Conservation (phyloP, 495 filamentous ascomycete genomes). For the Neurospora tetrasperma region DNA sequence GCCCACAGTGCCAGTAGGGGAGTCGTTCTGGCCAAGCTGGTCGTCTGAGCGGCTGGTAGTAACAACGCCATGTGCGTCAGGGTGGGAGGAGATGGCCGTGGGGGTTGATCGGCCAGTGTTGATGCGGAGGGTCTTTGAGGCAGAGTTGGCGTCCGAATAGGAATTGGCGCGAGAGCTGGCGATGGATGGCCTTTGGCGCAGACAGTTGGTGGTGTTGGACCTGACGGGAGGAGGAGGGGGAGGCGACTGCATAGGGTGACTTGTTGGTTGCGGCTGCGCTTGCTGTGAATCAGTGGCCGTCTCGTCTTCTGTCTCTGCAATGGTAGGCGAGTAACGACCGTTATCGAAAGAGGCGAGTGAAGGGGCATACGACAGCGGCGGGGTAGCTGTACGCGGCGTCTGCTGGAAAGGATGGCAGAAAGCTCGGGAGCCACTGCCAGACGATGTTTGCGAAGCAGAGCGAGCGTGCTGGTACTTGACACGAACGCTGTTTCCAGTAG, state of each 20-base stretch:
- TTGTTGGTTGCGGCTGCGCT: slow-evolving; percentile 15
- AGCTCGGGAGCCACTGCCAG: slow-evolving; percentile 28
- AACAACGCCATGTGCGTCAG: slow-evolving; percentile 18
- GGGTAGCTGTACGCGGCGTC: slow-evolving; percentile 45
- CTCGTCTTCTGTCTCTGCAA: slow-evolving; percentile 42
- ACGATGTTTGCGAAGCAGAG: slow-evolving; percentile 42
- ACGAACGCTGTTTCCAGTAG: slow-evolving; percentile 8
- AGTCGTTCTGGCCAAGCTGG: slow-evolving; percentile 22
- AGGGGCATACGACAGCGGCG: slow-evolving; percentile 43
- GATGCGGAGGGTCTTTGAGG: slow-evolving; percentile 31
- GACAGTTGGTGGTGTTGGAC: neutral
- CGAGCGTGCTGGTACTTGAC: slow-evolving; percentile 37
- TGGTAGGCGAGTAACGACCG: slow-evolving; percentile 31
- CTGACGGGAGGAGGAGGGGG: neutral
- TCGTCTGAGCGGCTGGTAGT: slow-evolving; percentile 6
- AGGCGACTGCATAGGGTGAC: slow-evolving; percentile 3
- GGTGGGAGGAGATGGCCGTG: slow-evolving; percentile 25
- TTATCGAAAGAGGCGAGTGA: slow-evolving; percentile 39
- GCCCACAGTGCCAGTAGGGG: slow-evolving; percentile 18
- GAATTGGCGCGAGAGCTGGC: slow-evolving; percentile 36
- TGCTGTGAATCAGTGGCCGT: slow-evolving; percentile 17
- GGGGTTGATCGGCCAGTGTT: slow-evolving; percentile 26
- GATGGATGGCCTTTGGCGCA: slow-evolving; percentile 24
- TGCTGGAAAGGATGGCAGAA: slow-evolving; percentile 51
- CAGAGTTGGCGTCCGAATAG: slow-evolving; percentile 24